Base-by-base conservation (phyloP, 805 yeast species). In the Cyberlindnera sargentensis region DNA sequence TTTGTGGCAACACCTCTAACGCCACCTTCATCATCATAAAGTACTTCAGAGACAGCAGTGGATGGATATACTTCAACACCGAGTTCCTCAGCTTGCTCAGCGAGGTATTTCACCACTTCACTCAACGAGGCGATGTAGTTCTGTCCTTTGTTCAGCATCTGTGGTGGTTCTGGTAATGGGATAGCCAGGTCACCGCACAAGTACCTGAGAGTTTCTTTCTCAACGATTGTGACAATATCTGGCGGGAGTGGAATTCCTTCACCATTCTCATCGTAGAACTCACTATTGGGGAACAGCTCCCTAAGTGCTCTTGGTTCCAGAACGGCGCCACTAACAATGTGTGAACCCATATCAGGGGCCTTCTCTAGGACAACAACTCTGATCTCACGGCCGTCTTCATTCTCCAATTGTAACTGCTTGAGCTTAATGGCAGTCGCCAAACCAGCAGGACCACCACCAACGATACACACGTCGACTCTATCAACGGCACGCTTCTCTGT, bases 381-480 rank as follows among this genome's bases (percentile, higher is more conserved):
- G 40, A 88, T 65, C 40, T 80, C 84, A 23, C 86, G 84, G 1
- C 82, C 84, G 10, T 63, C 58, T 9, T 45, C 47, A 28, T 71
- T 65, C 49, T 76, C 82, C 42, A 73, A 67, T 57, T 90, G 96
- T 31, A 91, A 66, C 61, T 90, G 96, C 62, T 93, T 93, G 47
- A 88, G 69, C 52, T 76, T 75, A 49, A 93, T 93, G 9, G 98
- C 98, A 2, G 99, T 83, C 1, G 96, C 90, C 40, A 93, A 68
- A 3, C 99, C 99, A 2, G 98, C 95, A 6, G 98, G 98, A 0
- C 99, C 99, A 31, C 95, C 98, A 36, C 99, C 99, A 2, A 93
- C 95, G 41, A 93, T 88, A 56, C 95, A 85, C 24, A 93, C 95
- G 62, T 93, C 99, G 10, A 87, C 96, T 30, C 78, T 76, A 58